Evolutionary conservation across 2,329 filamentous ascomycete species (phyloP).

Genomic region (Sclerotinia borealis): DNA sequence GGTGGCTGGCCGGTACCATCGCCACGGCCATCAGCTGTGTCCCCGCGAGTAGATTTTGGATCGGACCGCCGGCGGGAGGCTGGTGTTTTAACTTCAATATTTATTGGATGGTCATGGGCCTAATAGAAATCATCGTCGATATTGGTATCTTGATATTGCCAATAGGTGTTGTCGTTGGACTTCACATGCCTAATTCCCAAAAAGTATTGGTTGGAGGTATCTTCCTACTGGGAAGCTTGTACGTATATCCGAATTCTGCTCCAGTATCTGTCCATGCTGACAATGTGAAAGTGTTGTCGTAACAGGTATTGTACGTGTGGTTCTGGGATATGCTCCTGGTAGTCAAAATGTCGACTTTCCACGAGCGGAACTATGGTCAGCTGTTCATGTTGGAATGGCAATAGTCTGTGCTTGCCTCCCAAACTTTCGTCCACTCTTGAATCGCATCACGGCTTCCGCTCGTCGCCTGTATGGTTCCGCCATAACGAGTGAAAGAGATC

Average conservation of each 20-base stretch:
- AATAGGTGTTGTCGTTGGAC: background rate
- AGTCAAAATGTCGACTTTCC: conserved; percentile 15
- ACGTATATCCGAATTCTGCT: background rate
- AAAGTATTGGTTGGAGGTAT: conserved; percentile 8
- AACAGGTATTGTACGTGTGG: conserved; percentile 13
- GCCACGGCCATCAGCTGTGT: conserved; percentile 1
- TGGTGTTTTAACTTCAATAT: conserved; percentile 13
- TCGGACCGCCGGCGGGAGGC: background rate
- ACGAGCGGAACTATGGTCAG: conserved; percentile 15
- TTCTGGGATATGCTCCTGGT: conserved; percentile 13
- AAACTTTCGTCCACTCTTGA: conserved; percentile 13
- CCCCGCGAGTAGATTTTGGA: conserved; percentile 2
- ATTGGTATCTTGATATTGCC: conserved; percentile 5
- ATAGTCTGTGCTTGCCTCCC: conserved; percentile 17
- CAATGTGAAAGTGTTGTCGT: conserved; percentile 11
- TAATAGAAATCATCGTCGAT: conserved; percentile 8
- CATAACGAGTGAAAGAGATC: background rate
- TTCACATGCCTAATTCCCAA: conserved; percentile 4
- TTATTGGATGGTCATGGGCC: conserved; percentile 7
- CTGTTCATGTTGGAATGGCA: conserved; percentile 15
- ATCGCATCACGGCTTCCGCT: conserved; percentile 1
- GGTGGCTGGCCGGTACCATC: conserved; percentile 7
- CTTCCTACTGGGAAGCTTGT: conserved; percentile 11
- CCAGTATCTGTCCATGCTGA: background rate
- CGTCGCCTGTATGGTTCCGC: conserved; percentile 7